A percentile compares a stretch with the other conserved stretches of the same genome.
Evolutionary conservation across 2,329 filamentous ascomycete species (phyloP).

Genomic region (Periglandula ipomoeae): DNA sequence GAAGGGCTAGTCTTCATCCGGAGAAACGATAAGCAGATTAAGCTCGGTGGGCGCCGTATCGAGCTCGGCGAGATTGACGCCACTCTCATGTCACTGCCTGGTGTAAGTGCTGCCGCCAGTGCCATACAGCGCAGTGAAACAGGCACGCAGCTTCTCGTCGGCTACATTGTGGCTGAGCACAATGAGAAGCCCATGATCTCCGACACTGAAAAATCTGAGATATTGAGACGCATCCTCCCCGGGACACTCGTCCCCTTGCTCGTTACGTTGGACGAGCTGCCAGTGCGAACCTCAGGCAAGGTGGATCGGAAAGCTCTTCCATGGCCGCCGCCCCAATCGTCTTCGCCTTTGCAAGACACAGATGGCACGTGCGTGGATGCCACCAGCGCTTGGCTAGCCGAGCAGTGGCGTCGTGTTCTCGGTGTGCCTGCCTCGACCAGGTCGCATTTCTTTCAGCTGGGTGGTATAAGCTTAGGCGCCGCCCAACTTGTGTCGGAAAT

Average conservation of each 20-base stretch:
- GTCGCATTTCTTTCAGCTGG: not conserved
- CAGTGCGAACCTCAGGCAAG: conserved; percentile 13
- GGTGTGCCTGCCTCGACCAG: conserved; percentile 7
- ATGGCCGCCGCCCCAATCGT: conserved; percentile 3
- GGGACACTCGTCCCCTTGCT: conserved; percentile 12
- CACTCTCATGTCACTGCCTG: conserved; percentile 11
- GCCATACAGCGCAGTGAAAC: conserved; percentile 11
- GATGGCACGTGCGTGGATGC: not conserved
- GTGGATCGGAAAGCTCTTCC: conserved; percentile 13
- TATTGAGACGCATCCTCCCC: conserved; percentile 8
- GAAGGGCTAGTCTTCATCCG: conserved; percentile 15
- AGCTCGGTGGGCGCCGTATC: conserved; percentile 18
- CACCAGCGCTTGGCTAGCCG: conserved; percentile 11
- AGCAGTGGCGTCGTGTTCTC: conserved; percentile 12
- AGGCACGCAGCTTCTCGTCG: conserved; percentile 12
- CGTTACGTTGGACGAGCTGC: conserved; percentile 10
- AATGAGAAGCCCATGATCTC: not conserved
- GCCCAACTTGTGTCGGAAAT: not conserved
- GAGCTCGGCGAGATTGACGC: conserved; percentile 19
- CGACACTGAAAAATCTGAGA: not conserved
- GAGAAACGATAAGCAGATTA: conserved; percentile 18
- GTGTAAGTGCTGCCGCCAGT: conserved; percentile 11
- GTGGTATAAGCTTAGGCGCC: not conserved
- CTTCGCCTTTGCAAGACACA: not conserved
- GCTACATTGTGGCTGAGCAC: conserved; percentile 10